Evolutionary conservation across 2,329 filamentous ascomycete species (phyloP).

Genomic region (Trichoderma breve): DNA sequence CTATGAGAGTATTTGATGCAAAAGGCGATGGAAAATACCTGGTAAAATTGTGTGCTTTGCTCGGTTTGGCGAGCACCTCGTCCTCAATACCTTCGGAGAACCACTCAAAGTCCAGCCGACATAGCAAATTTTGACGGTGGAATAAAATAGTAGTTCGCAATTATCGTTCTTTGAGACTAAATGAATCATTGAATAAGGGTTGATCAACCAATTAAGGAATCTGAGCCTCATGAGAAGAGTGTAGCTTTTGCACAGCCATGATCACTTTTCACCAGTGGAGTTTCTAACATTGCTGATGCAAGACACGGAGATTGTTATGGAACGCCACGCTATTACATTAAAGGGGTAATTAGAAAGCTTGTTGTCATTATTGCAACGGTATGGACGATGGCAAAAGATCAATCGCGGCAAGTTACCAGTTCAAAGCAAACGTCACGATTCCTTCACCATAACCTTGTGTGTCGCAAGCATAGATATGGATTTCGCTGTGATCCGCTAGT

Average conservation of each 20-base stretch:
- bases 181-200: not conserved
- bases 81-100: not conserved
- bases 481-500: not conserved
- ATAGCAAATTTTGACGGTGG: not conserved
- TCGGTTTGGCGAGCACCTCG: not conserved
- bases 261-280: not conserved
- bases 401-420: not conserved
- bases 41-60: not conserved
- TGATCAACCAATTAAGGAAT: not conserved
- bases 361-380: not conserved
- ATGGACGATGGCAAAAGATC: not conserved
- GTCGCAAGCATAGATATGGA: not conserved
- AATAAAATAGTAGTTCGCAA: not conserved
- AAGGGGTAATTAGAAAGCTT: not conserved
- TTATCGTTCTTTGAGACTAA: not conserved
- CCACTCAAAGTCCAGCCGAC: not conserved
- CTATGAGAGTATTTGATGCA: not conserved
- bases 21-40: not conserved
- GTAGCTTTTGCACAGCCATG: not conserved
- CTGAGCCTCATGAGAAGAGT: not conserved
- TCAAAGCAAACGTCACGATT: not conserved
- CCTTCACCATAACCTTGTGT: not conserved
- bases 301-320: not conserved
- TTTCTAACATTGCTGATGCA: not conserved
- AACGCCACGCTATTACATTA: not conserved